phyloP scores from a whole-genome alignment of 2,329 filamentous ascomycete species.

The Podosphaera fusca region DNA sequence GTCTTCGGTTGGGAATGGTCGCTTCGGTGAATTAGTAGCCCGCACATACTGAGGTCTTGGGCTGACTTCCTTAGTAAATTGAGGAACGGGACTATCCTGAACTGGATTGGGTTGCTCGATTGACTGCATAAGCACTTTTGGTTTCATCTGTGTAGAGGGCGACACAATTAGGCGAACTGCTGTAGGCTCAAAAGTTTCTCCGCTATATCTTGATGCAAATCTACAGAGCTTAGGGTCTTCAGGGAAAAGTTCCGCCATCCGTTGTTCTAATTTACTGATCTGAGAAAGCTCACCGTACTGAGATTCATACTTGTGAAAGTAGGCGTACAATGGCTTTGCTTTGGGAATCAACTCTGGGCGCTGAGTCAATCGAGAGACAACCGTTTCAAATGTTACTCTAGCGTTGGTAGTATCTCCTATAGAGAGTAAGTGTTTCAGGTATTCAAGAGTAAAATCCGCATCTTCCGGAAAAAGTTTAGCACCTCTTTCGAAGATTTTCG shows the following conservation, averaged over 20 bases:
- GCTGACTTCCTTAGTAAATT: constrained; percentile 14
- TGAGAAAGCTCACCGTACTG: constrained; percentile 83
- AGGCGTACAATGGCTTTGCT: constrained; percentile 66
- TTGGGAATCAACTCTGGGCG: constrained; percentile 54
- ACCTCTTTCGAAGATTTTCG: constrained; percentile 88
- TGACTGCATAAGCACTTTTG: constrained; percentile 31
- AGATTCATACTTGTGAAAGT: constrained; percentile 89
- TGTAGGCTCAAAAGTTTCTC: constrained; percentile 58
- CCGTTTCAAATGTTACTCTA: constrained; percentile 85
- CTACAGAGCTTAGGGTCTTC: constrained; percentile 55
- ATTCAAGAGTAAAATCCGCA: constrained; percentile 81
- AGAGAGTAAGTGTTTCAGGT: constrained; percentile 80
- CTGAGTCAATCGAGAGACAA: constrained; percentile 57
- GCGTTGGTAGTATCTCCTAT: constrained; percentile 91
- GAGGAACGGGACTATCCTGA: constrained; percentile 15
- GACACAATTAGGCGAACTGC: constrained; percentile 66
- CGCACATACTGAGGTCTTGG: constrained; percentile 14
- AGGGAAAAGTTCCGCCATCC: constrained; percentile 86
- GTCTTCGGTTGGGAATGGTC: constrained; percentile 33
- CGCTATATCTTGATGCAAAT: constrained; percentile 56
- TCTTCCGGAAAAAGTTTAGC: constrained; percentile 86
- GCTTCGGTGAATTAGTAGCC: constrained; percentile 18
- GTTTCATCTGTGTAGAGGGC: constrained; percentile 50
- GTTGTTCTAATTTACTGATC: constrained; percentile 70
- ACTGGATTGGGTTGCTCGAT: constrained; percentile 28